phyloP scores from a whole-genome alignment of 2,329 filamentous ascomycete species.

The Thermoascus crustaceus region DNA sequence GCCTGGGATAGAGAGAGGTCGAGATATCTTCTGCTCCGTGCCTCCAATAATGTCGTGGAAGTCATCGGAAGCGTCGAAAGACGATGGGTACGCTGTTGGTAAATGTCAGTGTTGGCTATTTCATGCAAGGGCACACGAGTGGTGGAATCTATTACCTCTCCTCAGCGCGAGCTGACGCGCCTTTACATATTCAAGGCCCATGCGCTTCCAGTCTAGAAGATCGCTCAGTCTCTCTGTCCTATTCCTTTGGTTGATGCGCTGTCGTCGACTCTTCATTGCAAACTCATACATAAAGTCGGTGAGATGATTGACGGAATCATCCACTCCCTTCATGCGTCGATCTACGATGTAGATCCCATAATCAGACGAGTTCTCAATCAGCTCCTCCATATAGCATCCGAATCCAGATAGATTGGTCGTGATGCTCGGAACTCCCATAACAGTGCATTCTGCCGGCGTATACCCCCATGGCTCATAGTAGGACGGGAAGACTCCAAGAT shows the following conservation, averaged over 20 bases:
- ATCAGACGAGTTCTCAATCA: slow-evolving; percentile 95
- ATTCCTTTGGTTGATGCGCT: slow-evolving; percentile 98
- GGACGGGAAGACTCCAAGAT: slow-evolving; percentile 89
- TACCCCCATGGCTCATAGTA: slow-evolving; percentile 99
- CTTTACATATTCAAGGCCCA: slow-evolving; percentile 99
- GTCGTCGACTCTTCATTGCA: slow-evolving; percentile 81
- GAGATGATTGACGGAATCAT: slow-evolving; percentile 95
- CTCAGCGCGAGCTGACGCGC: slow-evolving; percentile 85
- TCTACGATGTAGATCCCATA: slow-evolving; percentile 99
- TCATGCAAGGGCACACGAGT: neutral
- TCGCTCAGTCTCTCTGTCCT: slow-evolving; percentile 91
- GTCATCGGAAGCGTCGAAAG: slow-evolving; percentile 68
- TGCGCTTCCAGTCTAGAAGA: slow-evolving; percentile 95
- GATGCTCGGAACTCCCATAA: slow-evolving; percentile 98
- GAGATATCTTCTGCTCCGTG: slow-evolving; percentile 88
- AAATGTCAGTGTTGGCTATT: neutral
- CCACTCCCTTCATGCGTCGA: slow-evolving; percentile 85
- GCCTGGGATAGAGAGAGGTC: slow-evolving; percentile 87
- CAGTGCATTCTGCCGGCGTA: slow-evolving; percentile 94
- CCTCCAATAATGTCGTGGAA: slow-evolving; percentile 87
- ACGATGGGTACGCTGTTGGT: slow-evolving; percentile 66
- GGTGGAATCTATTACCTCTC: slow-evolving; percentile 43
- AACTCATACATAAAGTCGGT: slow-evolving; percentile 92
- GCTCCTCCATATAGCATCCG: slow-evolving; percentile 98
- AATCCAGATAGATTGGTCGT: slow-evolving; percentile 97